Percentiles rank a stretch among this genome's conserved stretches.
These are phyloP conservation scores for Paramyrothecium roridum DNA, from an alignment of 2,329 filamentous ascomycete species.

Conservation along the genomic window DNA sequence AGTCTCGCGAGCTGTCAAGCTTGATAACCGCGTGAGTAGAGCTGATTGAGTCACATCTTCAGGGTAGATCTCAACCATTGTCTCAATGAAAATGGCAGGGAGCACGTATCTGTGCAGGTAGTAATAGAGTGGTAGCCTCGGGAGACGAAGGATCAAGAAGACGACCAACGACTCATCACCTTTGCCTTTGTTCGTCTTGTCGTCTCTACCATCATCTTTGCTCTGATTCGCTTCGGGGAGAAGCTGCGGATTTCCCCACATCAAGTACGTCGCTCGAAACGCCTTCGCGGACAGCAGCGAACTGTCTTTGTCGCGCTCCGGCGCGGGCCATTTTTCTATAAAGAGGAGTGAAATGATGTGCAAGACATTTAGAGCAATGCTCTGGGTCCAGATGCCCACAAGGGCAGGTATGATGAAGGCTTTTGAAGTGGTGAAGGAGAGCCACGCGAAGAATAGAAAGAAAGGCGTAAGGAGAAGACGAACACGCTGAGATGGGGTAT, in stretches of 20 bases:
- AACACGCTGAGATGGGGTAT: neutral
- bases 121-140: neutral
- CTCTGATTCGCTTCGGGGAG: neutral
- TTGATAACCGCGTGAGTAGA: neutral
- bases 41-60: neutral
- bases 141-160: neutral
- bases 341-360: neutral
- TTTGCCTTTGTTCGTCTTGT: neutral
- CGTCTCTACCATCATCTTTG: neutral
- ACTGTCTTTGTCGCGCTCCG: neutral
- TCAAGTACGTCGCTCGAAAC: neutral
- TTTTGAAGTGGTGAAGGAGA: neutral
- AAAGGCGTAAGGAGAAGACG: neutral
- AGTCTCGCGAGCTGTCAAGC: neutral
- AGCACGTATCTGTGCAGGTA: neutral
- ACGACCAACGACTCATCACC: neutral
- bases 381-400: neutral
- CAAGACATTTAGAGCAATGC: neutral
- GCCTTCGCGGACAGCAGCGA: neutral
- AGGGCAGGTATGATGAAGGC: neutral
- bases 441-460: neutral
- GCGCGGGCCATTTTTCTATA: neutral
- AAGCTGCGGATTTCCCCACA: neutral
- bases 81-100: neutral
- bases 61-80: neutral